These are phyloP conservation scores for Kodamaea nitidulidarum DNA, from an alignment of 805 yeast species.

Conservation along the genomic window DNA sequence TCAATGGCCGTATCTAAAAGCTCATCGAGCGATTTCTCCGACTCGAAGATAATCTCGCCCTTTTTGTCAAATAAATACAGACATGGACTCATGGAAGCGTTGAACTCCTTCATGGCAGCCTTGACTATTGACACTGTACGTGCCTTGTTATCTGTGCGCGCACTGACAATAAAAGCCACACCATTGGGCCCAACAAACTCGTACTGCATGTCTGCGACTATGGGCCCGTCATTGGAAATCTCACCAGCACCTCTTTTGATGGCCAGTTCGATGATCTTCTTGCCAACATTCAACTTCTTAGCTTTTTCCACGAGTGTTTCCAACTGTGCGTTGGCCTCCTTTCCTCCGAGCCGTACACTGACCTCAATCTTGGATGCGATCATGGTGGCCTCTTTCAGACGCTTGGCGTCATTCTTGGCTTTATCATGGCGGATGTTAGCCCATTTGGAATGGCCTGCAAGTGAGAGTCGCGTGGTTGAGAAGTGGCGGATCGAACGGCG, in stretches of 20 bases:
- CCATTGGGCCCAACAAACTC: slow-evolving; percentile 96
- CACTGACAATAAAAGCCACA: slow-evolving; percentile 78
- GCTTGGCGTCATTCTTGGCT: slow-evolving; percentile 84
- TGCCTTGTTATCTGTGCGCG: slow-evolving; percentile 83
- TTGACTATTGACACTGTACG: slow-evolving; percentile 75
- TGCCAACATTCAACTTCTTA: slow-evolving; percentile 67
- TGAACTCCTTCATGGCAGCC: slow-evolving; percentile 66
- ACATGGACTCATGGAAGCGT: slow-evolving; percentile 73
- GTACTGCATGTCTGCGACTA: slow-evolving; percentile 51
- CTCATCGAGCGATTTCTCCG: slow-evolving; percentile 50
- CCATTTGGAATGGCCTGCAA: slow-evolving; percentile 95
- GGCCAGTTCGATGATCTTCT: slow-evolving; percentile 83
- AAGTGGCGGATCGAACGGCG: slow-evolving; percentile 2
- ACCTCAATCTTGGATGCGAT: slow-evolving; percentile 70
- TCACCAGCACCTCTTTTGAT: slow-evolving; percentile 80
- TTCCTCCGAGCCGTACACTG: slow-evolving; percentile 70
- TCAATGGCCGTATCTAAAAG: slow-evolving; percentile 75
- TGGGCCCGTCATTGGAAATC: slow-evolving; percentile 41
- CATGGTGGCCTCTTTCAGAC: slow-evolving; percentile 63
- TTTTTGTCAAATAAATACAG: slow-evolving; percentile 69
- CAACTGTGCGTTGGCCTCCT: slow-evolving; percentile 60
- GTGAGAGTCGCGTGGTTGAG: slow-evolving; percentile 16
- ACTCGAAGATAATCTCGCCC: slow-evolving; percentile 64
- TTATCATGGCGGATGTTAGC: slow-evolving; percentile 90
- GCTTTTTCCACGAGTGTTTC: slow-evolving; percentile 78